Base-by-base conservation (phyloP, 2,329 filamentous ascomycete genomes). In the Epichloe uncinata region DNA sequence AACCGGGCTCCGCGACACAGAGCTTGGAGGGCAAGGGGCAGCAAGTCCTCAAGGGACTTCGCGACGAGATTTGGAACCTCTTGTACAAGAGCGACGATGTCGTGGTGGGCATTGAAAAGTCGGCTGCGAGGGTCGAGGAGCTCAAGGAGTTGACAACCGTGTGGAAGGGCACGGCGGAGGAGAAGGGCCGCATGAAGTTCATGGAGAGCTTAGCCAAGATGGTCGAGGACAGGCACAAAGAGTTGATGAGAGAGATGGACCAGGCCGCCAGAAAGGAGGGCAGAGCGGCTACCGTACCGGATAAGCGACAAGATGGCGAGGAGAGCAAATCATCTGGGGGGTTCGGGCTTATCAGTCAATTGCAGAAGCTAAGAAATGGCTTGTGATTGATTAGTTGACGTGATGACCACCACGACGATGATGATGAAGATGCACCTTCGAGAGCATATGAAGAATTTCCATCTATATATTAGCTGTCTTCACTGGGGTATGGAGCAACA, bases 131-230 rank as follows among this genome's bases (percentile, higher is more conserved):
- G 42, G 82, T 97, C 13, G 83, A 88, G 60, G 81, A 86, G 61
- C 73, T 97, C 50, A 83, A 88, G 60, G 77, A 82, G 54, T 68
- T 97, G 55, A 80, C 81, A 4, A 69, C 69, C n/a, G 82, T 98
- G 20, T 98, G 93, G 90, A 91, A 85, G 63, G 89, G 89, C n/a
- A 96, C 93, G 2, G 85, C 87, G 0, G 93, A 98, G 69, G 93
- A 97, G 65, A 94, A 87, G 67, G 87, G 88, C 5, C 74, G 93
- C 48, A 70, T 70, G 9, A 85, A 80, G 59, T 89, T 96, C 62
- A 82, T 98, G 16, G 91, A 97, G 55, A 76, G 77, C 47, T 65
- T 98, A 58, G 81, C 82, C 35, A 88, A 82, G 70, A 76, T 87
- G 66, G 87, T 95, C 1, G 89, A 96, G 61, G 91, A 96, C 55